Base-by-base conservation (phyloP, 2,329 filamentous ascomycete species). In the Diaporthe batatas region DNA sequence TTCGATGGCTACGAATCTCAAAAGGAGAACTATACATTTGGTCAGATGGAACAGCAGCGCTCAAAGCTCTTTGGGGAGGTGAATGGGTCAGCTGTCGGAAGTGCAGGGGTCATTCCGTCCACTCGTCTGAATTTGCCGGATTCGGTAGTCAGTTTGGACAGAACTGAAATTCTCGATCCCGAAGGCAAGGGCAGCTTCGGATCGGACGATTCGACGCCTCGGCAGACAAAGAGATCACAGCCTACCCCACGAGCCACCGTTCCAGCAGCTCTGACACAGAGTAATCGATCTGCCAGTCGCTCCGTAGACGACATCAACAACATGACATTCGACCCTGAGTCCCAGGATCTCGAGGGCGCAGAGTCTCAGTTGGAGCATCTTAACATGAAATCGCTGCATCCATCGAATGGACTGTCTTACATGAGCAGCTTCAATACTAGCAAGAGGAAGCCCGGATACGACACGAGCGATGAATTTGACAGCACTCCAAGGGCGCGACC, bases 21-120 rank as follows among this genome's bases (percentile, higher is more conserved):
- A 80, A 94, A 94, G 78, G 93, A 95, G 80, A 95, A 94, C 10
- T 88, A 90, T 65, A 92, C 92, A 81, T 90, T 93, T 59, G 91
- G 91, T 83, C 90, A 80, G 54, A 42, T 53, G 47, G 79, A 75
- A 25, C 76, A 77, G 16, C 82, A 81, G 6, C 81, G 79, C 3
- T 84, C 81, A 3, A 83, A 84, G 12, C 79, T 90, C 2, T 90
- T 90, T 77, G 89, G 89, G 2, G 89, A 90, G 74, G 86, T 91
- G 7, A 85, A 85, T 23, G 81, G 82, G 23, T 90, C 88, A 6
- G 87, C 85, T 0, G 80, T 90, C 23, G 86, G 86, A 16, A 89
- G 86, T 77, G 88, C 87, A 10, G 88, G 87, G 7, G 86, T 80
- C 12, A 84, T 90, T 51, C 81, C 84, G 0, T 83, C 85, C 65